Conservation (phyloP, 495 filamentous ascomycete genomes). For the Umbilicaria muhlenbergii region DNA sequence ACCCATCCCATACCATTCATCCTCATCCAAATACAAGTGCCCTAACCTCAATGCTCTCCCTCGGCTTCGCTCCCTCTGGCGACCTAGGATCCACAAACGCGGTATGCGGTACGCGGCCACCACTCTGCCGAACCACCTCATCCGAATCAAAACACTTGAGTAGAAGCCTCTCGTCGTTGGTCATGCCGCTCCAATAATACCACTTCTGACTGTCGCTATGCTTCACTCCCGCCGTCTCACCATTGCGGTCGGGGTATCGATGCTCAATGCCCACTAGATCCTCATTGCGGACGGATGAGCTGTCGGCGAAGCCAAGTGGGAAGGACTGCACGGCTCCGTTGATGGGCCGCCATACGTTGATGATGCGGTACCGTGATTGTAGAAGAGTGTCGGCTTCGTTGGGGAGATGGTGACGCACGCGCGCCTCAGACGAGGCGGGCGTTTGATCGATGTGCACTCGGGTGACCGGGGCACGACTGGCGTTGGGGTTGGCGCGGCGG, state of each 20-base stretch:
- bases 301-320: constrained; percentile 59
- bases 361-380: constrained; percentile 52
- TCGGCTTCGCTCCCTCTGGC: constrained; percentile 35
- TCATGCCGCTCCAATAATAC: constrained; percentile 71
- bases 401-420: constrained; percentile 48
- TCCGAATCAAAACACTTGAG: constrained; percentile 72
- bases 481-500: constrained; percentile 38
- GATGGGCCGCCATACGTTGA: constrained; percentile 80
- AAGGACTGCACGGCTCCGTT: constrained; percentile 53
- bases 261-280: constrained; percentile 63
- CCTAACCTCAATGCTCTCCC: constrained; percentile 80
- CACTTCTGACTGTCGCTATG: constrained; percentile 46
- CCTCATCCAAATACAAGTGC: constrained; percentile 65
- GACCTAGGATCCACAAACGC: constrained; percentile 66
- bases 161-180: constrained; percentile 54
- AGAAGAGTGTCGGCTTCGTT: constrained; percentile 43
- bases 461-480: constrained; percentile 47
- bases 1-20: background rate
- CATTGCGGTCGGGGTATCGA: constrained; percentile 54
- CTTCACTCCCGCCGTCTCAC: constrained; percentile 61
- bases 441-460: constrained; percentile 80
- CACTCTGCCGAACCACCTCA: constrained; percentile 25
- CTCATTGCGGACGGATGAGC: constrained; percentile 36
- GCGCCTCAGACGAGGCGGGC: constrained; percentile 37
- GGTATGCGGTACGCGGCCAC: constrained; percentile 60